phyloP scores from a whole-genome alignment of 1,284 basidiomycete species.

The Quambalaria eucalypti region DNA sequence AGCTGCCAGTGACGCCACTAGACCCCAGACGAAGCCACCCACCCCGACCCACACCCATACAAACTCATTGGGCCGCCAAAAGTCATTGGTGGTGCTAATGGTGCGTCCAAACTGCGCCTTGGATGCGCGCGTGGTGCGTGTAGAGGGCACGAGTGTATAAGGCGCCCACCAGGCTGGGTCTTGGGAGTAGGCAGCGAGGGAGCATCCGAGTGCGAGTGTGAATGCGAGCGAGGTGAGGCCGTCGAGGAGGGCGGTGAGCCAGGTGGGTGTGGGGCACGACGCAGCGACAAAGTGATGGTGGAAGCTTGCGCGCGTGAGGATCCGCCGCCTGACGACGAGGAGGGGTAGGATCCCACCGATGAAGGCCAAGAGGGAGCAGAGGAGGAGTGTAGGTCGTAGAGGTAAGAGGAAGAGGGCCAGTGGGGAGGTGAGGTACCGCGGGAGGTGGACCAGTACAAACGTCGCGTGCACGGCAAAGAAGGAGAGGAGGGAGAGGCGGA shows the following conservation, averaged over 20 bases:
- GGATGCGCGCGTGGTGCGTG: background rate
- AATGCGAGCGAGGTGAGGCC: background rate
- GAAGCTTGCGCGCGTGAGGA: background rate
- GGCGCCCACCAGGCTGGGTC: background rate
- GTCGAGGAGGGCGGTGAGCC: background rate
- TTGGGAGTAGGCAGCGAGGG: background rate
- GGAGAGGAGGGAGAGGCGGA: background rate
- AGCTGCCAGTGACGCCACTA: background rate
- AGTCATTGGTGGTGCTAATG: background rate
- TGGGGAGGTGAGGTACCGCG: background rate
- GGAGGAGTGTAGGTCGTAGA: background rate
- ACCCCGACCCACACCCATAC: background rate
- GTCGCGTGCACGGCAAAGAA: background rate
- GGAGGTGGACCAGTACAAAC: background rate
- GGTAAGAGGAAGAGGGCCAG: background rate
- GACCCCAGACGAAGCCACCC: background rate
- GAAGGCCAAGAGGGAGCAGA: background rate
- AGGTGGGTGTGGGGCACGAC: background rate
- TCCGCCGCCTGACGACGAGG: background rate
- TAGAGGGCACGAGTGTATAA: background rate
- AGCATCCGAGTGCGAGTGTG: background rate
- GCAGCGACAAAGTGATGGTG: background rate
- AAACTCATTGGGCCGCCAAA: background rate
- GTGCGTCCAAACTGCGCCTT: background rate
- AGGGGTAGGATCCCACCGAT: background rate